Conservation (phyloP, 306 rosid genomes). For the Dicorynia guianensis region DNA sequence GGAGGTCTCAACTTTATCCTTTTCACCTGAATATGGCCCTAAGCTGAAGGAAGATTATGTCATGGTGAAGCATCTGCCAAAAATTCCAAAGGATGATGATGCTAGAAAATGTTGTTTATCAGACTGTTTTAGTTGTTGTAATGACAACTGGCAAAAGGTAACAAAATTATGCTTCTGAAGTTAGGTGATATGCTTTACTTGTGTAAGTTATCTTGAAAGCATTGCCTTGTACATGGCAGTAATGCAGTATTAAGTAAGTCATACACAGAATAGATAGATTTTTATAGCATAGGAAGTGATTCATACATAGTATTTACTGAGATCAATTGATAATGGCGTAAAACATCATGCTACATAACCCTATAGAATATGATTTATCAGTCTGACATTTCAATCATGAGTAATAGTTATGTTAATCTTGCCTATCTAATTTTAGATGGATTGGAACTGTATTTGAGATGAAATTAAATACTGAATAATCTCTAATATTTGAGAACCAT, state of each 20-base stretch:
- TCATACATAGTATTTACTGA: slow-evolving; percentile 1
- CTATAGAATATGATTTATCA: background rate
- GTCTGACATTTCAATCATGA: background rate
- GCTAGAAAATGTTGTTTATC: slow-evolving; percentile 81
- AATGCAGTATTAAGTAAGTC: slow-evolving; percentile 19
- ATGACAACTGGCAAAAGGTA: slow-evolving; percentile 99
- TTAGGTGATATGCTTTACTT: slow-evolving; percentile 25
- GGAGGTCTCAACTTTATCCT: slow-evolving; percentile 95
- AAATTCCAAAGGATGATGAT: slow-evolving; percentile 65
- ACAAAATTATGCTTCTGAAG: slow-evolving; percentile 29
- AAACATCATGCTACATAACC: background rate
- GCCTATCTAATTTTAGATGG: background rate
- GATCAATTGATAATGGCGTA: background rate
- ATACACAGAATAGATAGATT: background rate
- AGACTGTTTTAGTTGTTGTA: slow-evolving; percentile 78
- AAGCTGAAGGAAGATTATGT: slow-evolving; percentile 94
- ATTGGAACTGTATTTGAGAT: background rate
- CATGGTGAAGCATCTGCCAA: slow-evolving; percentile 94
- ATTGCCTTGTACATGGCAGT: slow-evolving; percentile 12
- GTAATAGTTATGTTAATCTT: background rate
- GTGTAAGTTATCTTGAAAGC: slow-evolving; percentile 20
- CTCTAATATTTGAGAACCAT: too few species aligned
- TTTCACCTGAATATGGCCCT: slow-evolving; percentile 95
- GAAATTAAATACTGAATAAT: too few species aligned
- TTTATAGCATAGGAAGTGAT: slow-evolving; percentile 17